Percentiles rank a stretch among this genome's conserved stretches.
Conservation (phyloP, 352 stramenopile genomes). For the Elongisporangium prolatum region DNA sequence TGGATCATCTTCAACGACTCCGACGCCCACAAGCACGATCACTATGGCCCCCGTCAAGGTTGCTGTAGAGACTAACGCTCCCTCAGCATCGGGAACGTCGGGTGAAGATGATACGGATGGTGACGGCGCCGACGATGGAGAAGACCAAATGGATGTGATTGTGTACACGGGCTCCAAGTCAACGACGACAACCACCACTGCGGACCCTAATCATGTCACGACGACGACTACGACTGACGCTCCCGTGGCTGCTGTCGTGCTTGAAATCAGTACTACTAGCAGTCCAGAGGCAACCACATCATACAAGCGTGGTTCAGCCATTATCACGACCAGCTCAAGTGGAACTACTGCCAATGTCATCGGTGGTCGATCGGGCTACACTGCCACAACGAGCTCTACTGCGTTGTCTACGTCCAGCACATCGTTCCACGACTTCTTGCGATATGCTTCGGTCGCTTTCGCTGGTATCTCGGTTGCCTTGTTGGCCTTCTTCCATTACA, state of each 20-base stretch:
- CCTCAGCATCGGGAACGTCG: slow-evolving; percentile 1
- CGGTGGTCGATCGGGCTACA: slow-evolving; percentile 43
- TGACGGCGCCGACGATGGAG: slow-evolving; percentile 6
- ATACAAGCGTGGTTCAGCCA: not conserved
- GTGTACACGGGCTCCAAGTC: slow-evolving; percentile 11
- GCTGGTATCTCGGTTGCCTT: slow-evolving; percentile 61
- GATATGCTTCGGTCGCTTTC: slow-evolving; percentile 49
- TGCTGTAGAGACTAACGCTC: slow-evolving; percentile 13
- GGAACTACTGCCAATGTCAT: slow-evolving; percentile 20
- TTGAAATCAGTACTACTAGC: not conserved
- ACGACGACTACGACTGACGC: not conserved
- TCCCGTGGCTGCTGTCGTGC: not conserved
- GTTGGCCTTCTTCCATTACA: slow-evolving; percentile 55
- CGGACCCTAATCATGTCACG: not conserved
- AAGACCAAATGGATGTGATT: slow-evolving; percentile 12
- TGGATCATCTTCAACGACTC: not conserved
- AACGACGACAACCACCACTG: slow-evolving; percentile 3
- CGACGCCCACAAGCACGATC: not conserved
- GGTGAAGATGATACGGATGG: not conserved
- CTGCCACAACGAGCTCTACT: slow-evolving; percentile 37
- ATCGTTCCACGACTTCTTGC: slow-evolving; percentile 53
- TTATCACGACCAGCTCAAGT: not conserved
- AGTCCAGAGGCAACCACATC: not conserved
- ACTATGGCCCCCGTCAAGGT: slow-evolving; percentile 11
- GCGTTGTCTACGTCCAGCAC: slow-evolving; percentile 39